phyloP scores from a whole-genome alignment of 2,329 filamentous ascomycete species.

The Emmonsia crescens region DNA sequence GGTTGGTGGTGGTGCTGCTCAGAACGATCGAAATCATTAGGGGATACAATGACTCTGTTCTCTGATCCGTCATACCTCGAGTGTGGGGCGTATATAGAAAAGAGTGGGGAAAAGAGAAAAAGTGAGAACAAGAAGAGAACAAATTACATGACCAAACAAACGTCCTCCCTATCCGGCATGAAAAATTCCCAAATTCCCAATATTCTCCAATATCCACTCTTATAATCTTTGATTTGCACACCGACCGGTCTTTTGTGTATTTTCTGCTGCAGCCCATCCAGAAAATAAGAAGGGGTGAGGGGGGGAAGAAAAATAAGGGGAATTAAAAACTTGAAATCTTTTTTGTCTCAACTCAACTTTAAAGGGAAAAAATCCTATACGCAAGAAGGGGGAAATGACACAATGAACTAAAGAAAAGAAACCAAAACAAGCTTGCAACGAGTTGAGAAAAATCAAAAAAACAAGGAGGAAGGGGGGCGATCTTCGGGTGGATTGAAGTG shows the following conservation, averaged over 20 bases:
- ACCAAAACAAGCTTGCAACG: neutral
- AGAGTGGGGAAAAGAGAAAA: neutral
- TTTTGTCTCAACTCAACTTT: neutral
- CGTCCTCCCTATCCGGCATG: neutral
- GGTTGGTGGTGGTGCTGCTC: neutral
- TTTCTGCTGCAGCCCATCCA: neutral
- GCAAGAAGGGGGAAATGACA: neutral
- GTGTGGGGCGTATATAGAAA: neutral
- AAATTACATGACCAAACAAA: neutral
- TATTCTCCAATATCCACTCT: slow-evolving; percentile 2
- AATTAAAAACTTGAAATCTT: neutral
- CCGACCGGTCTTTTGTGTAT: neutral
- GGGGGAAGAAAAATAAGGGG: neutral
- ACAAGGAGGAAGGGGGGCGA: neutral
- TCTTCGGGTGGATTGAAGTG: neutral
- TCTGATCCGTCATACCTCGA: neutral
- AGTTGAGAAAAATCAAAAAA: neutral
- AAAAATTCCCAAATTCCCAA: neutral
- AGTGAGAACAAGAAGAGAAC: neutral
- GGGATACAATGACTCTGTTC: neutral
- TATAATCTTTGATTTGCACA: neutral
- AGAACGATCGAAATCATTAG: neutral
- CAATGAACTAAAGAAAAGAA: neutral
- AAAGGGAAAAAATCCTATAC: neutral
- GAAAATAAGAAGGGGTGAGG: neutral